Percentiles rank a stretch among this genome's conserved stretches.
These are phyloP conservation scores for Trichoderma breve DNA, from an alignment of 2,329 filamentous ascomycete species.

Conservation along the genomic window DNA sequence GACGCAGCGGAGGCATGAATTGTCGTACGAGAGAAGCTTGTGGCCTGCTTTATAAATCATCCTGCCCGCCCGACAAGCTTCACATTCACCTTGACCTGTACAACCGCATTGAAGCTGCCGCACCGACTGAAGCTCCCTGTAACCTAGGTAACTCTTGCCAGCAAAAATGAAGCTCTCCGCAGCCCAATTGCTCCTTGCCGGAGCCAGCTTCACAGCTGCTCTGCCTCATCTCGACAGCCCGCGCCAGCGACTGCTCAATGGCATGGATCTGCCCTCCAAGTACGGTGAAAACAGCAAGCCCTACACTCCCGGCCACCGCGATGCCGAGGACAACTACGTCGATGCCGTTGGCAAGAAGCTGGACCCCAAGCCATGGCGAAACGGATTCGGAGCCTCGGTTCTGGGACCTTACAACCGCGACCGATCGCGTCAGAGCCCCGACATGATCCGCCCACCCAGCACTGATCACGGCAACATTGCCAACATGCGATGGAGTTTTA, in stretches of 20 bases:
- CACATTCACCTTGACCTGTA: background rate
- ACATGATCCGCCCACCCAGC: conserved; percentile 68
- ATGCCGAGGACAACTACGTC: conserved; percentile 61
- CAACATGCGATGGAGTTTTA: conserved; percentile 72
- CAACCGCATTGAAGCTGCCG: background rate
- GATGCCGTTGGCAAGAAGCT: conserved; percentile 59
- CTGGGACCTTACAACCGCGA: conserved; percentile 68
- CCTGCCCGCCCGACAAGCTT: background rate
- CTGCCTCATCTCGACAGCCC: conserved; percentile 48
- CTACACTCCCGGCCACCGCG: conserved; percentile 58
- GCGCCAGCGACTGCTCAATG: conserved; percentile 52
- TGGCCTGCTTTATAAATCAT: conserved; percentile 4
- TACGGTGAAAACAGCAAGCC: conserved; percentile 45
- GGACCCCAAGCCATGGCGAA: conserved; percentile 64
- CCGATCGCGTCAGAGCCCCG: conserved; percentile 67
- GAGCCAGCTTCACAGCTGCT: conserved; percentile 25
- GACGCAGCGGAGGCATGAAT: conserved; percentile 10
- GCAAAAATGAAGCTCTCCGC: conserved; percentile 31
- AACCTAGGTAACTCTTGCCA: background rate
- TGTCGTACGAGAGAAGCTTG: background rate
- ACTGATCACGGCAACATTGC: conserved; percentile 69
- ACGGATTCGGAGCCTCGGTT: conserved; percentile 63
- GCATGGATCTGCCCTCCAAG: conserved; percentile 45
- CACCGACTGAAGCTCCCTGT: background rate
- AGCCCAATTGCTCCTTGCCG: conserved; percentile 29